Percentiles rank a stretch among this genome's conserved stretches.
Conservation (phyloP, 2,329 filamentous ascomycete genomes). For the Epichloe gansuensis region DNA sequence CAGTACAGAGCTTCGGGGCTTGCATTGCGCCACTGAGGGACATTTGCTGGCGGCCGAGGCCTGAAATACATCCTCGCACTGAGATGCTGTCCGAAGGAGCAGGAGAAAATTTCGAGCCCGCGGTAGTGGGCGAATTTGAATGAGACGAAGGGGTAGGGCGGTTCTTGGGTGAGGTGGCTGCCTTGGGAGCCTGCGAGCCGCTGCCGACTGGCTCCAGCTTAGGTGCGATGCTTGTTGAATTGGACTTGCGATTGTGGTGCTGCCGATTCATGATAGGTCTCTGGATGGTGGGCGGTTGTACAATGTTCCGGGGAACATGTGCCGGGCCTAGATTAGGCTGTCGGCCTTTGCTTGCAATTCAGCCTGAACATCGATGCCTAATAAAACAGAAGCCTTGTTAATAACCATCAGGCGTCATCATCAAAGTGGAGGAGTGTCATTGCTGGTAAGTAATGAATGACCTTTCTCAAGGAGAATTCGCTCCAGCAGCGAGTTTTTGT, state of each 20-base stretch:
- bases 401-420: background rate
- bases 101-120: constrained; percentile 31
- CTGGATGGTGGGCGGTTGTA: constrained; percentile 66
- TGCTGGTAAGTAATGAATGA: constrained; percentile 30
- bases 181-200: constrained; percentile 37
- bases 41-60: constrained; percentile 21
- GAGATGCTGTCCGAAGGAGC: constrained; percentile 35
- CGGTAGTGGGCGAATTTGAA: constrained; percentile 42
- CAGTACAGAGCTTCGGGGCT: constrained; percentile 21
- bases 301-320: constrained; percentile 53
- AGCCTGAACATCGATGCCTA: constrained; percentile 93
- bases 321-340: constrained; percentile 64
- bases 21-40: constrained; percentile 16
- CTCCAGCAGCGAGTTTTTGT: constrained; percentile 95
- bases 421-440: background rate
- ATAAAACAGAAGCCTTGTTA: constrained; percentile 1
- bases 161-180: constrained; percentile 53
- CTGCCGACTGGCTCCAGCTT: constrained; percentile 51
- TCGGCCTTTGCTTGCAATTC: constrained; percentile 88
- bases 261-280: constrained; percentile 73
- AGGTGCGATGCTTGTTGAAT: constrained; percentile 61
- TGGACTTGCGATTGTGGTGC: constrained; percentile 60
- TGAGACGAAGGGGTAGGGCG: constrained; percentile 78
- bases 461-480: constrained; percentile 94
- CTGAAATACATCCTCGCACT: constrained; percentile 28